Evolutionary conservation across 108 stramenopile genomes (phyloP).

Genomic region (Nitzschia sp.): DNA sequence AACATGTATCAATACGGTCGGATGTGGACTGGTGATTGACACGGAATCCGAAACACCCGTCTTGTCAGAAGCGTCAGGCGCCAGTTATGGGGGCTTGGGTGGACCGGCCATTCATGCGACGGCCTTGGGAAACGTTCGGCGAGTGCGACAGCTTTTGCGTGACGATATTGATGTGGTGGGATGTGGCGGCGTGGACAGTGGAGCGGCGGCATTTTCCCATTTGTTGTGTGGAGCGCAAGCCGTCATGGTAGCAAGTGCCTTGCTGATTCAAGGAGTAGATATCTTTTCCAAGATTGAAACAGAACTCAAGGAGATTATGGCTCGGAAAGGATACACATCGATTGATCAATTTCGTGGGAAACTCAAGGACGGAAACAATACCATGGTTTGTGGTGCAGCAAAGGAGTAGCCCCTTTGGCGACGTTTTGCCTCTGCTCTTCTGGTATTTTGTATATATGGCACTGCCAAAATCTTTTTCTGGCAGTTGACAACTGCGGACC

Average conservation of each 20-base stretch:
- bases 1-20: constrained; percentile 75
- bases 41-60: constrained; percentile 47
- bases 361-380: constrained; percentile 43
- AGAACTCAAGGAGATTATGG: constrained; percentile 58
- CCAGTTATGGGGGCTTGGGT: constrained; percentile 66
- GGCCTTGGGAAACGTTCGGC: constrained; percentile 64
- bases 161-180: constrained; percentile 73
- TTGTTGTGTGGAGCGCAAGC: constrained; percentile 72
- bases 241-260: constrained; percentile 75
- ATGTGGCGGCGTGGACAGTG: constrained; percentile 28
- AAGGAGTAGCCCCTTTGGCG: no score
- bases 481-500: no score
- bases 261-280: constrained; percentile 65
- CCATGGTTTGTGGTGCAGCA: not conserved
- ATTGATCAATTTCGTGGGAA: constrained; percentile 70
- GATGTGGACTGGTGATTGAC: constrained; percentile 65
- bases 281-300: constrained; percentile 72
- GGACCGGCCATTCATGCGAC: constrained; percentile 70
- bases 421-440: no score
- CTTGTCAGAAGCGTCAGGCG: constrained; percentile 47
- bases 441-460: no score
- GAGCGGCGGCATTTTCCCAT: constrained; percentile 61
- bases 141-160: constrained; percentile 57
- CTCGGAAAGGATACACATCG: constrained; percentile 48
- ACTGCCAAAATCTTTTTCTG: no score